These are phyloP conservation scores for Neopestalotiopsis clavispora DNA, from an alignment of 2,329 filamentous ascomycete genomes.

Conservation along the genomic window DNA sequence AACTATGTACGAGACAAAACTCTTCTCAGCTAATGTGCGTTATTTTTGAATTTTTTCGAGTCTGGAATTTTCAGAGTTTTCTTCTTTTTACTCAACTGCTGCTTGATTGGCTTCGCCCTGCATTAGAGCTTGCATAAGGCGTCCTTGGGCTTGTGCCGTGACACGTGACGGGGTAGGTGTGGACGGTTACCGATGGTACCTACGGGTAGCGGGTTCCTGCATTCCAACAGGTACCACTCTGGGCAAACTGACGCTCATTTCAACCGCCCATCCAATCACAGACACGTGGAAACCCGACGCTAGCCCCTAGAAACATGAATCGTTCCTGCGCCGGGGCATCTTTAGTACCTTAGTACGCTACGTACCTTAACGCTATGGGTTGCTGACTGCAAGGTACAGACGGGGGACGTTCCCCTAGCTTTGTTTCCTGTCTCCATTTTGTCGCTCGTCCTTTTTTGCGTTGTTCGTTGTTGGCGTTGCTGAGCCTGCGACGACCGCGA, in stretches of 20 bases:
- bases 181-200: neutral
- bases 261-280: constrained; percentile 8
- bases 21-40: constrained; percentile 2
- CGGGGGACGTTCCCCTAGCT: constrained; percentile 4
- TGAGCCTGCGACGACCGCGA: neutral
- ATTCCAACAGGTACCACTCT: neutral
- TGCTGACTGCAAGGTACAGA: constrained; percentile 10
- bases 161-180: neutral
- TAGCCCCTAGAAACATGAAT: neutral
- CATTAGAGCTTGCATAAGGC: constrained; percentile 2
- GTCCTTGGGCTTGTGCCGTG: neutral
- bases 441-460: no score
- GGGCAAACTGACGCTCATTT: neutral
- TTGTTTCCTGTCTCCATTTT: neutral
- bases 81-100: neutral
- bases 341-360: neutral
- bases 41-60: neutral
- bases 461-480: neutral
- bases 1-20: constrained; percentile 3
- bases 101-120: neutral
- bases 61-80: neutral
- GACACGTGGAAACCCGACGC: constrained; percentile 2
- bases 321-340: neutral
- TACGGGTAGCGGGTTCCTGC: constrained; percentile 4
- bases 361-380: neutral